Percentiles rank a stretch among this genome's conserved stretches.
phyloP scores from a whole-genome alignment of 2,329 filamentous ascomycete genomes.

The Seiridium unicorne region DNA sequence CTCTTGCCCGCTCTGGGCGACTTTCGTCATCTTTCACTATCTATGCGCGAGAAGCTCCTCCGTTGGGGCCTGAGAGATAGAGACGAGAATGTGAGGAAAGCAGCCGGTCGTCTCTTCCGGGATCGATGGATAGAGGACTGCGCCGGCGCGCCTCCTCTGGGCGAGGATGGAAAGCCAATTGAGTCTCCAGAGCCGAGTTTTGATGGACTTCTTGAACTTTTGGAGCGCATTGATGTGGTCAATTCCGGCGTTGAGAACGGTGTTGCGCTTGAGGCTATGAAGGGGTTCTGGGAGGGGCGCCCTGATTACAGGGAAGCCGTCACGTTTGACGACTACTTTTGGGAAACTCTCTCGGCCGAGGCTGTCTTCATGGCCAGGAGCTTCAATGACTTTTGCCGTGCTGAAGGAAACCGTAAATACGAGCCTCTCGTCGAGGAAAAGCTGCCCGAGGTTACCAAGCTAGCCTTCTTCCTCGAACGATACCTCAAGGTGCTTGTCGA shows the following conservation, averaged over 20 bases:
- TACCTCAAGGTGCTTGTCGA: conserved; percentile 72
- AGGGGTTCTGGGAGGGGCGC: conserved; percentile 90
- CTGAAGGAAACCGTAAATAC: conserved; percentile 70
- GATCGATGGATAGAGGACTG: conserved; percentile 99
- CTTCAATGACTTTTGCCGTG: conserved; percentile 90
- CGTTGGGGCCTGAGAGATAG: conserved; percentile 93
- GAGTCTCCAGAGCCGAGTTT: conserved; percentile 66
- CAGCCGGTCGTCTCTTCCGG: conserved; percentile 83
- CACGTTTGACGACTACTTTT: conserved; percentile 71
- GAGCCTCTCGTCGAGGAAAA: conserved; percentile 83
- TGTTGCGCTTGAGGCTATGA: conserved; percentile 91
- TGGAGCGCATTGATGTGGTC: conserved; percentile 91
- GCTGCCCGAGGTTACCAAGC: conserved; percentile 87
- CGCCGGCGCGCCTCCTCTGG: conserved; percentile 63
- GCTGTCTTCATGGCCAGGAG: conserved; percentile 87
- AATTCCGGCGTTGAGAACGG: conserved; percentile 88
- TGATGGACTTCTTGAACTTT: conserved; percentile 82
- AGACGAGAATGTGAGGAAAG: conserved; percentile 91
- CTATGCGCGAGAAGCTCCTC: conserved; percentile 92
- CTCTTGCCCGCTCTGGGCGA: conserved; percentile 87
- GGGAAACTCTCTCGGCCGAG: conserved; percentile 79
- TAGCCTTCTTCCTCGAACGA: conserved; percentile 82
- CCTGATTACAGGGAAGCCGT: conserved; percentile 77
- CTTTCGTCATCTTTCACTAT: conserved; percentile 88
- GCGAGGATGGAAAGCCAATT: conserved; percentile 53